Conservation (phyloP, 148 eudicot genomes). For the Cornus suecica region DNA sequence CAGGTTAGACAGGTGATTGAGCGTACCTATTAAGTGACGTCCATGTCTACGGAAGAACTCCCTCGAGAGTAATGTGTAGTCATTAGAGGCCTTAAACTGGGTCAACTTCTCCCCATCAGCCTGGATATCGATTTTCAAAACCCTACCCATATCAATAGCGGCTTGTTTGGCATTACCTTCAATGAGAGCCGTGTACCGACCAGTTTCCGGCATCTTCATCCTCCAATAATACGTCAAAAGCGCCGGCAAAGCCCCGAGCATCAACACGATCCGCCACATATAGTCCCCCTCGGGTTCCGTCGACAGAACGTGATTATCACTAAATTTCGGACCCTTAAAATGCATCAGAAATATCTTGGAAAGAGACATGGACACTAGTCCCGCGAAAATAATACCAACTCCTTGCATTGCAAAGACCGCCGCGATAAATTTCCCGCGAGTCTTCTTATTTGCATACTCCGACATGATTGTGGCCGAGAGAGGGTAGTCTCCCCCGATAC, state of each 20-base stretch:
- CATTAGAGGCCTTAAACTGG: slow-evolving; percentile 2
- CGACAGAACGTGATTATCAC: slow-evolving; percentile 1
- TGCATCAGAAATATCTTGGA: slow-evolving; percentile 10
- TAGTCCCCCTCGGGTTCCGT: slow-evolving; percentile 23
- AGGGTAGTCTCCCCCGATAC: slow-evolving; percentile 36
- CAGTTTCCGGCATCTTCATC: slow-evolving; percentile 38
- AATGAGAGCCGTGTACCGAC: slow-evolving; percentile 29
- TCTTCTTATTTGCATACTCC: slow-evolving; percentile 29
- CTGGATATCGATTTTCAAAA: slow-evolving; percentile 25
- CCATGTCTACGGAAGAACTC: slow-evolving; percentile 27
- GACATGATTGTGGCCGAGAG: slow-evolving; percentile 41
- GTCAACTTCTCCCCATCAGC: slow-evolving; percentile 19
- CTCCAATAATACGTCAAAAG: slow-evolving; percentile 31
- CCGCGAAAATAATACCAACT: slow-evolving; percentile 28
- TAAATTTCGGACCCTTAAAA: not conserved
- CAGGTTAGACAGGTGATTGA: too few relatives aligned
- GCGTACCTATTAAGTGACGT: slow-evolving; percentile 28
- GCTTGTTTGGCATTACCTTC: slow-evolving; percentile 33
- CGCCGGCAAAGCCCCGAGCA: slow-evolving; percentile 34
- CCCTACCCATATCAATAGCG: slow-evolving; percentile 30
- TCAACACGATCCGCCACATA: slow-evolving; percentile 31
- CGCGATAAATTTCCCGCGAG: slow-evolving; percentile 34
- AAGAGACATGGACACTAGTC: slow-evolving; percentile 22
- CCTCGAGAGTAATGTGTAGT: slow-evolving; percentile 8
- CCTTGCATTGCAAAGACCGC: slow-evolving; percentile 44